These are phyloP conservation scores for Auricularia auricula-judae DNA, from an alignment of 768 basidiomycete species.

Conservation along the genomic window DNA sequence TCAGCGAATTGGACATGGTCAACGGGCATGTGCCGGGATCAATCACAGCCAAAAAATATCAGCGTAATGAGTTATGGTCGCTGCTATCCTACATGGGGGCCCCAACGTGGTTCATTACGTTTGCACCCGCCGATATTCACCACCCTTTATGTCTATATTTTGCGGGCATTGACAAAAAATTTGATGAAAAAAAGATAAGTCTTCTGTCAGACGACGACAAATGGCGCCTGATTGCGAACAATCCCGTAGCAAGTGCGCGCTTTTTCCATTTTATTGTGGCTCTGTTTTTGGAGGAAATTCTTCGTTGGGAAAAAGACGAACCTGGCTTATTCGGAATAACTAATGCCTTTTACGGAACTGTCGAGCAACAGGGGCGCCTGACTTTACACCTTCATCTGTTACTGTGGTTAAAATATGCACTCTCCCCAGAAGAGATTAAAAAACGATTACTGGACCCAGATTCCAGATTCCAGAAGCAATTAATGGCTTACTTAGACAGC, in stretches of 20 bases:
- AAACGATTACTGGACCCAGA: conserved; percentile 27
- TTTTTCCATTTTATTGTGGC: conserved; percentile 3
- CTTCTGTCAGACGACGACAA: conserved; percentile 3
- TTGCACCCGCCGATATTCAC: conserved; percentile 20
- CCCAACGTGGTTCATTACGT: conserved; percentile 22
- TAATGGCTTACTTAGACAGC: conserved; percentile 22
- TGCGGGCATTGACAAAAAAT: conserved; percentile 16
- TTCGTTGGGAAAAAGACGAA: conserved; percentile 2
- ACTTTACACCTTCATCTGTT: conserved; percentile 29
- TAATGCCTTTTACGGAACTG: conserved; percentile 26
- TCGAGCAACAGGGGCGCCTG: conserved; percentile 28
- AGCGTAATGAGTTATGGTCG: conserved; percentile 6
- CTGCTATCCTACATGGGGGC: not conserved
- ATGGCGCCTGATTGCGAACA: not conserved
- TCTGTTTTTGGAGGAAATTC: not conserved
- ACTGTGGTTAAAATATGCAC: conserved; percentile 20
- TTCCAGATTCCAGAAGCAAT: conserved; percentile 28
- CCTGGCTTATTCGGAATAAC: conserved; percentile 21
- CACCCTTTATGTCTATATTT: conserved; percentile 26
- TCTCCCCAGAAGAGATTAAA: conserved; percentile 12
- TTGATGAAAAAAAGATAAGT: conserved; percentile 7
- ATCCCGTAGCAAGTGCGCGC: conserved; percentile 1
- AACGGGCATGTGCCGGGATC: conserved; percentile 12
- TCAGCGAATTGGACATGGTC: not conserved
- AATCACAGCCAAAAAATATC: conserved; percentile 15